These are phyloP conservation scores for Penicillium occitanis DNA, from an alignment of 2,329 filamentous ascomycete genomes.

Conservation along the genomic window DNA sequence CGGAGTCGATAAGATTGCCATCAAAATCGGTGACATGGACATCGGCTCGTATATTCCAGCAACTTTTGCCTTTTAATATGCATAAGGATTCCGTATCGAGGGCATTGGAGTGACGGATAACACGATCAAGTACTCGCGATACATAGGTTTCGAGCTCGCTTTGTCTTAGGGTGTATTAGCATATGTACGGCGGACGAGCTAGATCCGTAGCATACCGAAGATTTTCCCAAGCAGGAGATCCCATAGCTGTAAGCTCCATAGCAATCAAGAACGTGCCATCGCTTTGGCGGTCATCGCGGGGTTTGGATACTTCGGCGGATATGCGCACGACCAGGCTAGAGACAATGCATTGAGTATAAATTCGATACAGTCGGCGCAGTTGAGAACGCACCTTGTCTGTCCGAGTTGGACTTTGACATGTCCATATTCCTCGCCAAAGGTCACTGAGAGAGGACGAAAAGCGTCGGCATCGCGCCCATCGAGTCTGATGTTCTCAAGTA, in stretches of 20 bases:
- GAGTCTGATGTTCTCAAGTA: constrained; percentile 75
- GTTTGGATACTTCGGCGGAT: constrained; percentile 82
- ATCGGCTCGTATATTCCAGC: constrained; percentile 87
- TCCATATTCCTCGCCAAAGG: constrained; percentile 88
- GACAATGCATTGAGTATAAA: constrained; percentile 27
- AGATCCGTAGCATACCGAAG: constrained; percentile 57
- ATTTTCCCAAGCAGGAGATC: constrained; percentile 83
- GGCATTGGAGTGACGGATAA: constrained; percentile 84
- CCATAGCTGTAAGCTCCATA: constrained; percentile 89
- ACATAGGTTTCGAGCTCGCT: constrained; percentile 83
- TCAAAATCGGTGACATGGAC: constrained; percentile 90
- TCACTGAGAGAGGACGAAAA: constrained; percentile 73
- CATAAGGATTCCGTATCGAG: constrained; percentile 95
- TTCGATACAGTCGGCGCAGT: background rate
- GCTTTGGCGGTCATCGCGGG: constrained; percentile 84
- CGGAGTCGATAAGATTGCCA: constrained; percentile 81
- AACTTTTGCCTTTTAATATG: constrained; percentile 84
- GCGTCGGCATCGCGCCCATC: constrained; percentile 81
- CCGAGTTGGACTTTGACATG: constrained; percentile 83
- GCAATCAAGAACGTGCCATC: constrained; percentile 93
- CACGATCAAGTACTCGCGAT: constrained; percentile 87
- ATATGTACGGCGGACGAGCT: background rate
- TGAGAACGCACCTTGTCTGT: constrained; percentile 71
- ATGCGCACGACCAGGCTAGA: constrained; percentile 77
- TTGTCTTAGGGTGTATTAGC: constrained; percentile 51